These are phyloP conservation scores for Aspergillus awamori DNA, from an alignment of 2,329 filamentous ascomycete genomes.

Conservation along the genomic window DNA sequence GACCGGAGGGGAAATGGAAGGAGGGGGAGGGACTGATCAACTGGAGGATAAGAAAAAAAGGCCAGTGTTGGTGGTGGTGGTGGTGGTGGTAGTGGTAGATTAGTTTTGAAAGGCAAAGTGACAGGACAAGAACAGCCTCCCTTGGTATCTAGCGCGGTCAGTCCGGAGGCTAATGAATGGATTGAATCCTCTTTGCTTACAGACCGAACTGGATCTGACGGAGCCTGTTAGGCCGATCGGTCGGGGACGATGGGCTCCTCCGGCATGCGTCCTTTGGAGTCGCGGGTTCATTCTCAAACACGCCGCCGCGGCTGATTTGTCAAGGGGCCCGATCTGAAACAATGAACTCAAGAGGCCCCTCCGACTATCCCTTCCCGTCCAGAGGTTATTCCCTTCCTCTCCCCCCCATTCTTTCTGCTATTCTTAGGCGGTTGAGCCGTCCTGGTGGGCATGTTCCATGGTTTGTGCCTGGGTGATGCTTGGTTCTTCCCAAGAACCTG, in stretches of 20 bases:
- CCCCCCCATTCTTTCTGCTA: not conserved
- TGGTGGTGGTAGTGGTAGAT: not conserved
- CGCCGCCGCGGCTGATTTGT: constrained; percentile 24
- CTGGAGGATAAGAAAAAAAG: not conserved
- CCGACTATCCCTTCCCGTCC: constrained; percentile 11
- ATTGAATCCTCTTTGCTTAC: not conserved
- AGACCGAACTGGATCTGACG: constrained; percentile 10
- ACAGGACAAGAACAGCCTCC: not conserved
- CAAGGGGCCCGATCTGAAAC: constrained; percentile 24
- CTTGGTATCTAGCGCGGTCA: constrained; percentile 4
- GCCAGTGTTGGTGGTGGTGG: constrained; percentile 2
- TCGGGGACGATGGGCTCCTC: constrained; percentile 15
- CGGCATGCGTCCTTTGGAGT: constrained; percentile 3
- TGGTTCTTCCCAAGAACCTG: constrained; percentile 1
- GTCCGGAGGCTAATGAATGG: constrained; percentile 1
- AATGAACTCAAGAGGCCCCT: constrained; percentile 16
- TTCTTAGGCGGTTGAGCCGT: constrained; percentile 10
- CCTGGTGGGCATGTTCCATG: constrained; percentile 9
- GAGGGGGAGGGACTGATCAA: not conserved
- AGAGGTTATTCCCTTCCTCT: not conserved
- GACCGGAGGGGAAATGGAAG: not conserved
- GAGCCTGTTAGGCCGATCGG: constrained; percentile 17
- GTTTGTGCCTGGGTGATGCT: not conserved
- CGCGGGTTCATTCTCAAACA: constrained; percentile 16
- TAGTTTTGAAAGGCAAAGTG: not conserved